Conservation (phyloP, 2,329 filamentous ascomycete species). For the Colletotrichum sp. region DNA sequence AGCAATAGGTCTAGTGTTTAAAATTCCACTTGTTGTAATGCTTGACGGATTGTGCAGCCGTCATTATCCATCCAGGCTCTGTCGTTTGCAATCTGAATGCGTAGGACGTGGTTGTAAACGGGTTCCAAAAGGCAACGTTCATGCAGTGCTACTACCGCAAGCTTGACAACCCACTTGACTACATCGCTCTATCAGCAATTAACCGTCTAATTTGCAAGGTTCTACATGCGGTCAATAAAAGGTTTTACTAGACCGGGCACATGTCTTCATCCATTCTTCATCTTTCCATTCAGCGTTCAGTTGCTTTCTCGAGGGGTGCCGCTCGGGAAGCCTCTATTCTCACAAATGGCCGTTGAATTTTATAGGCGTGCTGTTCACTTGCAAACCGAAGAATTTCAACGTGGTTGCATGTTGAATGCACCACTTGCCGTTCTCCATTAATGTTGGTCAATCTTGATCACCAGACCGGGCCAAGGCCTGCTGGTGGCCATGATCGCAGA, state of each 20-base stretch:
- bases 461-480: neutral
- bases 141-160: neutral
- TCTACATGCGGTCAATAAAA: neutral
- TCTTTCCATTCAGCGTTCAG: too few relatives aligned
- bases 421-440: neutral
- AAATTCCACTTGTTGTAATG: neutral
- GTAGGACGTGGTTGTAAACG: neutral
- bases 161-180: neutral
- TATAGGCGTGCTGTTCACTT: neutral
- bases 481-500: neutral
- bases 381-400: neutral
- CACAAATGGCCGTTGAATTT: neutral
- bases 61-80: neutral
- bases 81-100: neutral
- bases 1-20: neutral
- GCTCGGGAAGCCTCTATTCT: too few relatives aligned
- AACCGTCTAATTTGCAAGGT: neutral
- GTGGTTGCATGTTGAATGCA: fast-evolving
- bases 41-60: neutral
- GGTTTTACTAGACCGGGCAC: neutral
- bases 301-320: too few relatives aligned
- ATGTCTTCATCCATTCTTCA: neutral
- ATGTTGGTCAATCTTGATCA: neutral
- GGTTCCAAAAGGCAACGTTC: neutral
- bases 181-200: neutral